Percentiles rank a stretch among this genome's conserved stretches.
These are phyloP conservation scores for Echria macrotheca DNA, from an alignment of 495 filamentous ascomycete genomes.

Conservation along the genomic window DNA sequence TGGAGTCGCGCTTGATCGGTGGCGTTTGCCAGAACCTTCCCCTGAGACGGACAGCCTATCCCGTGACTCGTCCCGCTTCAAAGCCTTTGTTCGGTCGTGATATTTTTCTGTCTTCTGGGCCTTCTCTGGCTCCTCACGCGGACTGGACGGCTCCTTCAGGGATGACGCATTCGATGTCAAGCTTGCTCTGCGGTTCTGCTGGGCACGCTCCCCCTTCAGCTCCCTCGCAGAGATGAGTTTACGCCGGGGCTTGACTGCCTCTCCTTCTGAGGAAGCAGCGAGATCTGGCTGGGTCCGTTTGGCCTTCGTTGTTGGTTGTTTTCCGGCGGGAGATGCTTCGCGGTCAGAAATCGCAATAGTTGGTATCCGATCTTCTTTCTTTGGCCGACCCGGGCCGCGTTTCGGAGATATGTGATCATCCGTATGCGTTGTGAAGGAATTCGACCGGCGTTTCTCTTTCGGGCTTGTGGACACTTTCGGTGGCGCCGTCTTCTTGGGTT, in stretches of 20 bases:
- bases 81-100: slow-evolving; percentile 44
- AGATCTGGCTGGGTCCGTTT: slow-evolving; percentile 45
- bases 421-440: slow-evolving; percentile 31
- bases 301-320: slow-evolving; percentile 32
- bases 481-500: slow-evolving; percentile 32
- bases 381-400: slow-evolving; percentile 42
- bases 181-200: slow-evolving; percentile 41
- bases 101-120: slow-evolving; percentile 39
- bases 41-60: slow-evolving; percentile 44
- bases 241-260: slow-evolving; percentile 50
- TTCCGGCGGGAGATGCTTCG: slow-evolving; percentile 43
- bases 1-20: slow-evolving; percentile 62
- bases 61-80: slow-evolving; percentile 52
- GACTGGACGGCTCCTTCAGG: slow-evolving; percentile 35
- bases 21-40: slow-evolving; percentile 55
- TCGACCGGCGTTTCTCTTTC: slow-evolving; percentile 37
- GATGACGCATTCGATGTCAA: slow-evolving; percentile 43
- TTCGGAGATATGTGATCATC: slow-evolving; percentile 42
- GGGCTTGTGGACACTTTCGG: slow-evolving; percentile 36
- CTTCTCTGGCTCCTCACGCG: slow-evolving; percentile 38
- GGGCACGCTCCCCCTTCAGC: slow-evolving; percentile 50
- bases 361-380: slow-evolving; percentile 44
- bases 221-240: slow-evolving; percentile 57
- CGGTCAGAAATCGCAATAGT: slow-evolving; percentile 46
- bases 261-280: slow-evolving; percentile 45